Percentiles rank a stretch among this genome's conserved stretches.
phyloP scores from a whole-genome alignment of 306 rosid genomes.

The Gastrolobium bilobum region DNA sequence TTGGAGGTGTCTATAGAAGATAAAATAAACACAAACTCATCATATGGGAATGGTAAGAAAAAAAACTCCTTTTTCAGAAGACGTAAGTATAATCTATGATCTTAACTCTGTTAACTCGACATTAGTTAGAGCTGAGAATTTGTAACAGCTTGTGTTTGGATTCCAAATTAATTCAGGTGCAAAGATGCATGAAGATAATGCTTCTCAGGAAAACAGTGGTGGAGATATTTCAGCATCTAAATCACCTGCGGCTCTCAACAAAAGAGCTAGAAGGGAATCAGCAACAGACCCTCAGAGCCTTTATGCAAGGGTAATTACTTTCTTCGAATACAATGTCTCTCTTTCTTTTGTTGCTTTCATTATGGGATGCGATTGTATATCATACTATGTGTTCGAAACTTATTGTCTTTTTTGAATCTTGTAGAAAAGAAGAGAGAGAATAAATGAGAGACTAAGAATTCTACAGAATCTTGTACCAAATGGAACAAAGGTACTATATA shows the following conservation, averaged over 20 bases:
- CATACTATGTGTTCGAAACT: not conserved
- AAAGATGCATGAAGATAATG: constrained; percentile 53
- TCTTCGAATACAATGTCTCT: not conserved
- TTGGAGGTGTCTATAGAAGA: constrained; percentile 31
- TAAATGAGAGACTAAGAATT: constrained; percentile 72
- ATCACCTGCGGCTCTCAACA: constrained; percentile 48
- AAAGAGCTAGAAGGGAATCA: constrained; percentile 70
- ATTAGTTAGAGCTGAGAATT: not conserved
- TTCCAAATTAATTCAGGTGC: not conserved
- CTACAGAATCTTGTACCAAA: constrained; percentile 78
- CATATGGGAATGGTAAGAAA: constrained; percentile 52
- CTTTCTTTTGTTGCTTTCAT: not conserved
- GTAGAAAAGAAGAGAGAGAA: constrained; percentile 85
- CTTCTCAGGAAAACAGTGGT: constrained; percentile 53
- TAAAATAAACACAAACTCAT: constrained; percentile 13
- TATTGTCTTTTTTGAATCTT: constrained; percentile 23
- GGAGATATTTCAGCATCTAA: constrained; percentile 54
- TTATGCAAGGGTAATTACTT: constrained; percentile 71
- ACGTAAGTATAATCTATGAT: constrained; percentile 55
- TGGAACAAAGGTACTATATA: constrained; percentile 69
- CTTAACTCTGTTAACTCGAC: constrained; percentile 15
- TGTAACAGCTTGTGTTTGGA: constrained; percentile 8
- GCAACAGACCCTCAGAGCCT: constrained; percentile 88
- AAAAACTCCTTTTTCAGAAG: constrained; percentile 52
- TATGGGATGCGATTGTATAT: not conserved